Conservation (phyloP, 441 rosid species). For the Euphorbia celastroides region DNA sequence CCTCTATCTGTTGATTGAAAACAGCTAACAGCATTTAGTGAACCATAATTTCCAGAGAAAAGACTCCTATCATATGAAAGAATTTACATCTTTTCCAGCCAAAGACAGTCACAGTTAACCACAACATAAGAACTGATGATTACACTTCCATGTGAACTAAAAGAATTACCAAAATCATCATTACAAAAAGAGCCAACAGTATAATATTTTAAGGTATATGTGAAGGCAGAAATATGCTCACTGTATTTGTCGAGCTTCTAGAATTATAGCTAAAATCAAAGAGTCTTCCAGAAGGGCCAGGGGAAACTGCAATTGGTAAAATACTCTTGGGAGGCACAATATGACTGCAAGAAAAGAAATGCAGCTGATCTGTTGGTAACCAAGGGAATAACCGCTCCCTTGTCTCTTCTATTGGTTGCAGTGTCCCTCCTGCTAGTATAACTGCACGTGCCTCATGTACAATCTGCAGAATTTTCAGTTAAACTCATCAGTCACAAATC, state of each 20-base stretch:
- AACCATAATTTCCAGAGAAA: slow-evolving; percentile 1
- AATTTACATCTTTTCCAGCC: background rate
- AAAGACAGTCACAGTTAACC: background rate
- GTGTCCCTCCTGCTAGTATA: slow-evolving; percentile 90
- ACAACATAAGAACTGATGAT: background rate
- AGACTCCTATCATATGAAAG: slow-evolving; percentile 4
- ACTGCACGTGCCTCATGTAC: slow-evolving; percentile 82
- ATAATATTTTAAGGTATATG: slow-evolving; percentile 6
- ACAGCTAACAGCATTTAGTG: slow-evolving; percentile 13
- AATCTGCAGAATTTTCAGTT: slow-evolving; percentile 44
- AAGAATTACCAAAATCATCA: background rate
- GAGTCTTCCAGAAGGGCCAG: slow-evolving; percentile 73
- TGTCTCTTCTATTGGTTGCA: slow-evolving; percentile 96
- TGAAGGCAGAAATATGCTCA: slow-evolving; percentile 29
- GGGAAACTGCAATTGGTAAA: slow-evolving; percentile 73
- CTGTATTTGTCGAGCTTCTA: slow-evolving; percentile 63
- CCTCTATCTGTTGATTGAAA: slow-evolving; percentile 58
- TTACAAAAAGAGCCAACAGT: background rate
- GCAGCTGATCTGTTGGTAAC: slow-evolving; percentile 57
- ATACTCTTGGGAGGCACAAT: slow-evolving; percentile 83
- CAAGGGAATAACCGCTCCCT: slow-evolving; percentile 91
- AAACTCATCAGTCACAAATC: background rate
- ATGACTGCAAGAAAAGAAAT: slow-evolving; percentile 88
- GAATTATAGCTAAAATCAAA: slow-evolving; percentile 89
- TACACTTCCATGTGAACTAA: background rate